These are phyloP conservation scores for Claviceps cyperi DNA, from an alignment of 2,329 filamentous ascomycete genomes.

Conservation along the genomic window DNA sequence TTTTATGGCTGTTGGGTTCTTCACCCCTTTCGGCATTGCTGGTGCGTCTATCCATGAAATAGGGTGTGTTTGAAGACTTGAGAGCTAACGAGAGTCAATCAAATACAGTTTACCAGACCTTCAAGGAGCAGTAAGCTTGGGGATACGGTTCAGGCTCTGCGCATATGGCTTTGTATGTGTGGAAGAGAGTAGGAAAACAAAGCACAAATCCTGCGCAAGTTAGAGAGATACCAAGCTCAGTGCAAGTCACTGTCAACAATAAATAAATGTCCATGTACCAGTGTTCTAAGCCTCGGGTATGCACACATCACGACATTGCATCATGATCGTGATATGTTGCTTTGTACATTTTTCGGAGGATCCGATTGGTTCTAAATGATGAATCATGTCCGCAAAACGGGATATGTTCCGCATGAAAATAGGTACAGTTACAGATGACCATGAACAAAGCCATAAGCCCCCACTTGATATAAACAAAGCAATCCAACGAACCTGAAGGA, in stretches of 20 bases:
- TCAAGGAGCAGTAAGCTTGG: slow-evolving; percentile 23
- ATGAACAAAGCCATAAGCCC: neutral
- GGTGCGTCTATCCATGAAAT: slow-evolving; percentile 29
- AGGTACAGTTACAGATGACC: neutral
- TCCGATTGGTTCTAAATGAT: neutral
- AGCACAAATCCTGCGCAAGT: slow-evolving; percentile 13
- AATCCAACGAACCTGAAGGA: neutral
- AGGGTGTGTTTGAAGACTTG: neutral
- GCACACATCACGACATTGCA: neutral
- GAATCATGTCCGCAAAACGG: neutral
- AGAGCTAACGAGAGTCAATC: slow-evolving; percentile 1
- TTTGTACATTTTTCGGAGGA: neutral
- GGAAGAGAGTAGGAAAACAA: slow-evolving; percentile 10
- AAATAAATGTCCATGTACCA: slow-evolving; percentile 10
- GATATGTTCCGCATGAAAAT: neutral
- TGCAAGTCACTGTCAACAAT: slow-evolving; percentile 13
- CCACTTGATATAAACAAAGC: neutral
- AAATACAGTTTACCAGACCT: slow-evolving; percentile 32
- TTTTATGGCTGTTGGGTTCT: slow-evolving; percentile 46
- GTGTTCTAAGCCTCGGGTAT: neutral
- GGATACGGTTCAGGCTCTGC: slow-evolving; percentile 4
- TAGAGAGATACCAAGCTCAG: slow-evolving; percentile 19
- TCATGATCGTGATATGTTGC: neutral
- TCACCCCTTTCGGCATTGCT: slow-evolving; percentile 48
- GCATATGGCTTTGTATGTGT: slow-evolving; percentile 8